These are phyloP conservation scores for Colletotrichum cordylinicola DNA, from an alignment of 2,329 filamentous ascomycete genomes.

Conservation along the genomic window DNA sequence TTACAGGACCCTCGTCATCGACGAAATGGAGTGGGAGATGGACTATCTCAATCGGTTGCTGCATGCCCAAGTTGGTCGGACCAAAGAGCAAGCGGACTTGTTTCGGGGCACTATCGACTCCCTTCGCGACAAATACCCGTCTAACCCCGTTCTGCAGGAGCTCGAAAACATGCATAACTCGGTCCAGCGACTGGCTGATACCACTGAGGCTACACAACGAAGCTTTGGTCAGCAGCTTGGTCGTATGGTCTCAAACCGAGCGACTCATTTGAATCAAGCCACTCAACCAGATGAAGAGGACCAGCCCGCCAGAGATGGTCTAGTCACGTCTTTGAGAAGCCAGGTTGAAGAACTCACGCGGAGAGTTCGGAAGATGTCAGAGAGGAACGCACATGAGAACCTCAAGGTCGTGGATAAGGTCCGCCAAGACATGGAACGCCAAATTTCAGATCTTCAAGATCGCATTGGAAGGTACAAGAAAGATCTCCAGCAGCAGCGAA, in stretches of 20 bases:
- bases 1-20: slow-evolving; percentile 1
- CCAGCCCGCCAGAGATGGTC: background rate
- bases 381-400: background rate
- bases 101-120: background rate
- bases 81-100: background rate
- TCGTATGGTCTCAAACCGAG: background rate
- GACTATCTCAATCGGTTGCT: background rate
- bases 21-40: background rate
- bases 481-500: background rate
- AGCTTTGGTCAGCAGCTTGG: background rate
- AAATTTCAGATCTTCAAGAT: background rate
- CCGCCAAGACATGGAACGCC: background rate
- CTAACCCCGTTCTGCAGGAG: background rate
- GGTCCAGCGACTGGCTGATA: background rate
- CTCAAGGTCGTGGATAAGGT: background rate
- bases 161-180: background rate
- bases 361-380: background rate
- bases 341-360: background rate
- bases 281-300: background rate
- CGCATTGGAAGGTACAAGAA: background rate
- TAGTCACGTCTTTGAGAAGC: background rate
- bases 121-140: background rate
- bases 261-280: background rate
- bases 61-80: background rate
- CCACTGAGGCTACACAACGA: background rate